Percentiles rank a stretch among this genome's conserved stretches.
Conservation (phyloP, 345 rosid species). For the Psidium friedrichsthalianum region DNA sequence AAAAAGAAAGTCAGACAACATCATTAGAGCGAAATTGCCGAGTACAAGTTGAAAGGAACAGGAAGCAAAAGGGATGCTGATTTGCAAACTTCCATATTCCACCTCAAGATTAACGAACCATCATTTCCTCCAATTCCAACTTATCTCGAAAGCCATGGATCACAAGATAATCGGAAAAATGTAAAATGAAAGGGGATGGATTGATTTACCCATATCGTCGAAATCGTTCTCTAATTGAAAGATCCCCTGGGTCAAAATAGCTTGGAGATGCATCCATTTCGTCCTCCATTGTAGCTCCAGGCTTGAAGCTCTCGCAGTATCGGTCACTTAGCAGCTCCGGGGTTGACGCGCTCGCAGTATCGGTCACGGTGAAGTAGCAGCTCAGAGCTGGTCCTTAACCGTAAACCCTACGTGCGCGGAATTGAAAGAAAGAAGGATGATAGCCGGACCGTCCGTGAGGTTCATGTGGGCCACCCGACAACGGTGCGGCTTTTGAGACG, state of each 20-base stretch:
- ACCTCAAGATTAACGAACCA: not conserved
- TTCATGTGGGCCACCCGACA: no score
- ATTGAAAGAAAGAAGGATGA: no score
- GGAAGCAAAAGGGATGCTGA: not conserved
- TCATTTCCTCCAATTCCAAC: not conserved
- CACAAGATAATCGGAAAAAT: not conserved
- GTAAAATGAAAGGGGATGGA: not conserved
- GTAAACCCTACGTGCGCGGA: not conserved
- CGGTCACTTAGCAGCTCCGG: not conserved
- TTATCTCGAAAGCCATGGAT: not conserved
- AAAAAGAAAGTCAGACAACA: not conserved
- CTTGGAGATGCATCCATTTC: constrained; percentile 76
- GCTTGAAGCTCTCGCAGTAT: not conserved
- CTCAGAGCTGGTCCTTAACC: not conserved
- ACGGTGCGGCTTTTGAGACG: no score
- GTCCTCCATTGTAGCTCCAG: constrained; percentile 28
- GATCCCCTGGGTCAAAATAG: constrained; percentile 64
- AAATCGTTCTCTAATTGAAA: constrained; percentile 55
- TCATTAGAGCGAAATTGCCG: not conserved
- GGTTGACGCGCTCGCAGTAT: not conserved
- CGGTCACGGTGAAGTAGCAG: not conserved
- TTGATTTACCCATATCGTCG: constrained; percentile 79
- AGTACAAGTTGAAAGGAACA: not conserved
- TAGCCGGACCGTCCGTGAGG: no score
- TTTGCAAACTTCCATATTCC: not conserved